Evolutionary conservation across 306 rosid species (phyloP).

Genomic region (Sesbania bispinosa): DNA sequence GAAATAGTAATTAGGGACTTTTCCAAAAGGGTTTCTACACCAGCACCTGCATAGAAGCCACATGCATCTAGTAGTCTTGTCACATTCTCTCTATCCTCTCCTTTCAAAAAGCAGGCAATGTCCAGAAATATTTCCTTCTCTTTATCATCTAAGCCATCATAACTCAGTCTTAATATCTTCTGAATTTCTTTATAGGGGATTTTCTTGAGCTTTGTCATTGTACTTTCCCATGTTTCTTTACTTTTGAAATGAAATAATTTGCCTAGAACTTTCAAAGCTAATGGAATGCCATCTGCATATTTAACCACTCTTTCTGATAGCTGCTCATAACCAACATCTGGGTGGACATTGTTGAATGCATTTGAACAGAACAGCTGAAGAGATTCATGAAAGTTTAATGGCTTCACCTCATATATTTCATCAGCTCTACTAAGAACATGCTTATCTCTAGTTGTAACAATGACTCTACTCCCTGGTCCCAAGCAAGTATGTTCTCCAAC

Average conservation of each 20-base stretch:
- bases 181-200: background rate
- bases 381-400: too few species aligned
- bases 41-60: too few species aligned
- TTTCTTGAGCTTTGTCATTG: background rate
- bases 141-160: background rate
- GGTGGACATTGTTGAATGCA: too few species aligned
- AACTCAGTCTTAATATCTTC: background rate
- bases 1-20: conserved; percentile 8
- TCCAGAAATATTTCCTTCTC: background rate
- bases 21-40: background rate
- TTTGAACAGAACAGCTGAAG: too few species aligned
- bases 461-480: too few species aligned
- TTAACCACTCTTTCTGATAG: too few species aligned
- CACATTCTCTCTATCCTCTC: too few species aligned
- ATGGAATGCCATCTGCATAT: too few species aligned
- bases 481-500: background rate
- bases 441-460: background rate
- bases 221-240: background rate
- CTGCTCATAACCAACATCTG: too few species aligned
- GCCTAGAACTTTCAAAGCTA: conserved; percentile 18
- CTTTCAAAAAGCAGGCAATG: too few species aligned
- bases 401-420: background rate
- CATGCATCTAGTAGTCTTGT: too few species aligned
- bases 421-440: background rate
- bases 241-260: background rate